Evolutionary conservation across 1,284 basidiomycete species (phyloP).

Genomic region (Trichosporon inkin): DNA sequence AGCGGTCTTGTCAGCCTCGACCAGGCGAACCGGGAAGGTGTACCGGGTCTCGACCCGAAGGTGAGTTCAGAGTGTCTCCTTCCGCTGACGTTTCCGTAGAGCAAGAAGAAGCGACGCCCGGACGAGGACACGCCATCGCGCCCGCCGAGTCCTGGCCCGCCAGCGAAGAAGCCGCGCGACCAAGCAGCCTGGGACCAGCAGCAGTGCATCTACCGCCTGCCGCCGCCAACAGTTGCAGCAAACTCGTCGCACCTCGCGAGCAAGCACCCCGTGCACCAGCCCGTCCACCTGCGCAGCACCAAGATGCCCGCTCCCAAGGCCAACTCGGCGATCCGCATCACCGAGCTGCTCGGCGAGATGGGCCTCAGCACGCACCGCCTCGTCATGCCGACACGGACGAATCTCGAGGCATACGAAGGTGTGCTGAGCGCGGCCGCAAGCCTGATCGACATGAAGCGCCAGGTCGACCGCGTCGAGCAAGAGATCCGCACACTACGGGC

Average conservation of each 20-base stretch:
- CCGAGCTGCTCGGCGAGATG: conserved; percentile 68
- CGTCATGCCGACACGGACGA: conserved; percentile 85
- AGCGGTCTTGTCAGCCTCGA: conserved; percentile 66
- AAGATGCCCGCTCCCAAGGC: conserved; percentile 74
- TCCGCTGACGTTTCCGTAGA: conserved; percentile 22
- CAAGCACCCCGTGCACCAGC: conserved; percentile 57
- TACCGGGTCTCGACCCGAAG: conserved; percentile 46
- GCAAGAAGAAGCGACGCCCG: conserved; percentile 47
- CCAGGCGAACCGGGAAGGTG: conserved; percentile 38
- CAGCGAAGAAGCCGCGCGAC: conserved; percentile 40
- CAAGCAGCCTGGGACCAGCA: conserved; percentile 30
- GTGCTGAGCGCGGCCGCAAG: conserved; percentile 66
- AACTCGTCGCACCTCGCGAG: conserved; percentile 35
- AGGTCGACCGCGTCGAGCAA: conserved; percentile 77
- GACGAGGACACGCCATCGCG: conserved; percentile 33
- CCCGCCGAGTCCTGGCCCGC: conserved; percentile 25
- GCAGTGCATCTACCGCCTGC: conserved; percentile 47
- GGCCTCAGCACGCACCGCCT: conserved; percentile 68
- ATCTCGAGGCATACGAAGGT: conserved; percentile 65
- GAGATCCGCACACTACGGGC: conserved; percentile 69
- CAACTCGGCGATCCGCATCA: conserved; percentile 65
- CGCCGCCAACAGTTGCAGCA: conserved; percentile 23
- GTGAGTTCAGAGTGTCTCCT: not conserved
- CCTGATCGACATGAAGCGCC: conserved; percentile 79
- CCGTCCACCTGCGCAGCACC: conserved; percentile 73